These are phyloP conservation scores for Arabis alpina DNA, from an alignment of 345 rosid species.

Conservation along the genomic window DNA sequence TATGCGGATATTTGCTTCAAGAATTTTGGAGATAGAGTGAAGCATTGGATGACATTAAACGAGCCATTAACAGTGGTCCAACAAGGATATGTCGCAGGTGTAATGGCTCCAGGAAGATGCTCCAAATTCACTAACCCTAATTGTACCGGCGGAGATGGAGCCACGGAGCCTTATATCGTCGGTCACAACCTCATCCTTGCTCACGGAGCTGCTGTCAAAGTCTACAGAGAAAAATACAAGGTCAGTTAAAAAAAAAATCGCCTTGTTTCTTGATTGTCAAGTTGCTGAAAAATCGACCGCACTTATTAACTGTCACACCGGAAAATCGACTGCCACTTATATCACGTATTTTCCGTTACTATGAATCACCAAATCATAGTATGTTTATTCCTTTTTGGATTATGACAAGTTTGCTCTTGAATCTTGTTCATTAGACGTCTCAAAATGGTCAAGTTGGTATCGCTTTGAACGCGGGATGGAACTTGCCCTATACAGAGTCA, in stretches of 20 bases:
- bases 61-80: slow-evolving; percentile 48
- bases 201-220: slow-evolving; percentile 47
- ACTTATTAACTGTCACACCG: background rate
- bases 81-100: slow-evolving; percentile 39
- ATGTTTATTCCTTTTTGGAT: background rate
- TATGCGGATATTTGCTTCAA: slow-evolving; percentile 55
- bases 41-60: slow-evolving; percentile 55
- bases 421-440: slow-evolving; percentile 33
- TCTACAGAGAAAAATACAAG: slow-evolving; percentile 45
- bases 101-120: slow-evolving; percentile 46
- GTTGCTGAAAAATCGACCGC: background rate
- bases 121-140: slow-evolving; percentile 44
- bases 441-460: slow-evolving; percentile 56
- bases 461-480: slow-evolving; percentile 43
- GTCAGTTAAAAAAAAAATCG: slow-evolving; percentile 18
- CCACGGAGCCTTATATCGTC: slow-evolving; percentile 46
- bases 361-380: background rate
- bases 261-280: slow-evolving; percentile 17
- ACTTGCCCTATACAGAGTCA: slow-evolving; percentile 48
- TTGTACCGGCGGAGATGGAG: slow-evolving; percentile 39
- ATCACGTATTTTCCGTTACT: background rate
- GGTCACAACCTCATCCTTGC: slow-evolving; percentile 49
- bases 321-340: background rate
- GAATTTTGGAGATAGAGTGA: slow-evolving; percentile 54
- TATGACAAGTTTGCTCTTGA: background rate